These are phyloP conservation scores for Microsporum audouinii DNA, from an alignment of 2,329 filamentous ascomycete genomes.

Conservation along the genomic window DNA sequence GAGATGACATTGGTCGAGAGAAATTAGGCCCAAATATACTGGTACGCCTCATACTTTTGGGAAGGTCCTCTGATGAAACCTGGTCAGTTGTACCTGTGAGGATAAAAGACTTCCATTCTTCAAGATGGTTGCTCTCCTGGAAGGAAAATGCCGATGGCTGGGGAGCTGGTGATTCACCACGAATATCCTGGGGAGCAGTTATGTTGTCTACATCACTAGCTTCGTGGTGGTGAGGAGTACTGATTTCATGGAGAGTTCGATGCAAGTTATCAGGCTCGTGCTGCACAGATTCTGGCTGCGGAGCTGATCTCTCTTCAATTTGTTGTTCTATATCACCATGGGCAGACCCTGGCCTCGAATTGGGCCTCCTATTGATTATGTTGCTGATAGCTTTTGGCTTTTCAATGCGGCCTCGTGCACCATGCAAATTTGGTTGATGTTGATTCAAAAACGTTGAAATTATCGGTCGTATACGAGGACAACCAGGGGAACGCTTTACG, in stretches of 20 bases:
- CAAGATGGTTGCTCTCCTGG: neutral
- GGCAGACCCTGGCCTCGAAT: neutral
- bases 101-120: neutral
- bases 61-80: neutral
- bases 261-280: neutral
- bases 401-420: conserved; percentile 8
- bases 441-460: conserved; percentile 5
- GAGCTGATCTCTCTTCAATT: neutral
- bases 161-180: neutral
- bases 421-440: conserved; percentile 10
- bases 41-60: neutral
- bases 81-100: neutral
- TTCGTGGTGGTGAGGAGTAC: neutral
- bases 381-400: conserved; percentile 9
- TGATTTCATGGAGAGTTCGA: neutral
- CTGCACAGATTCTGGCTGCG: neutral
- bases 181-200: neutral
- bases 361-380: conserved; percentile 1
- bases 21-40: conserved; percentile 12
- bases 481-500: conserved; percentile 1
- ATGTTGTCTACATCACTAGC: neutral
- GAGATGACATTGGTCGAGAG: conserved; percentile 10
- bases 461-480: neutral
- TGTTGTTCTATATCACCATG: neutral
- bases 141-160: neutral